phyloP scores from a whole-genome alignment of 2,329 filamentous ascomycete genomes.

The Dothistroma pini region DNA sequence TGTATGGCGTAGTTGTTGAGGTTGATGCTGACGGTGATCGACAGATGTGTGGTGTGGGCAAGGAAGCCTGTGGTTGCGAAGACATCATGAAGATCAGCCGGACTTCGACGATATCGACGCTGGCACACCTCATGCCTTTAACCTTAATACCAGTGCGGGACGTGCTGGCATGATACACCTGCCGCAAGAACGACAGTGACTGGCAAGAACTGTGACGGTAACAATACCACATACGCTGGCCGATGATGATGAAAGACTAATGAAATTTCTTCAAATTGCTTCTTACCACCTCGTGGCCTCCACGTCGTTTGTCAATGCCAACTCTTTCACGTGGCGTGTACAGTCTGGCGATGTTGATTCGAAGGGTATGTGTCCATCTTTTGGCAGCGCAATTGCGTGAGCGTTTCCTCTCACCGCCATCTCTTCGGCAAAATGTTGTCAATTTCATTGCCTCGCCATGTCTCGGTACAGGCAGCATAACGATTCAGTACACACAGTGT shows the following conservation, averaged over 20 bases:
- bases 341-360: neutral
- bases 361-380: neutral
- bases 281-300: neutral
- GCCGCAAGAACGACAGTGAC: neutral
- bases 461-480: neutral
- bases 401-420: neutral
- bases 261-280: neutral
- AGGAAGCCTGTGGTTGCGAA: neutral
- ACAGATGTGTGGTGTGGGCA: constrained; percentile 2
- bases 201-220: neutral
- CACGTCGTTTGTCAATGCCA: neutral
- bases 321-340: neutral
- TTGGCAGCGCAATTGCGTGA: neutral
- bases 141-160: no score
- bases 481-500: neutral
- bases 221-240: neutral
- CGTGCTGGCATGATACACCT: no score
- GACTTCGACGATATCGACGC: neutral
- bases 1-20: neutral
- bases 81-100: neutral
- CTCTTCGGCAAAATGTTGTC: neutral
- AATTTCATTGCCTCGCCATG: neutral
- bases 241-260: neutral
- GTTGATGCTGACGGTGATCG: neutral
- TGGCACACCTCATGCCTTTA: no score